Conservation (phyloP, 164 flowering plant genomes). For the Berberis thunbergii region DNA sequence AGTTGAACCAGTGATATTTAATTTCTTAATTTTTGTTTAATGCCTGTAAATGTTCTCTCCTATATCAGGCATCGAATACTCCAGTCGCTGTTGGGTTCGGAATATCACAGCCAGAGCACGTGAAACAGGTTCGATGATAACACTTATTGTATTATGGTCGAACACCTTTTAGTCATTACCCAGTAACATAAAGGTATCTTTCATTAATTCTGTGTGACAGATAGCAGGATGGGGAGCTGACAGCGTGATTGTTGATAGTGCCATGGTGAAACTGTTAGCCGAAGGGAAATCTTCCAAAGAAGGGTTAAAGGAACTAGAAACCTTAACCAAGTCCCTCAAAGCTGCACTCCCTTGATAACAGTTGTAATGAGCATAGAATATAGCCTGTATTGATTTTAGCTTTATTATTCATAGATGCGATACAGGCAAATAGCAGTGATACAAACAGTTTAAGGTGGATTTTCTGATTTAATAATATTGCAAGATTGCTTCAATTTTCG, state of each 20-base stretch:
- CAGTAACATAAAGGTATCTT: no score
- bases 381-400: not conserved
- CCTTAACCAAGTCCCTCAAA: slow-evolving; percentile 44
- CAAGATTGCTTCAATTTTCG: no score
- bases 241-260: slow-evolving; percentile 94
- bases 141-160: not conserved
- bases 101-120: slow-evolving; percentile 89
- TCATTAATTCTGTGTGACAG: slow-evolving; percentile 23
- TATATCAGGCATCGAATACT: slow-evolving; percentile 53
- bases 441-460: no score
- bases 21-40: not conserved
- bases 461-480: no score
- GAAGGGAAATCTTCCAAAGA: slow-evolving; percentile 72
- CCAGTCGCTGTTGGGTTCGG: slow-evolving; percentile 98
- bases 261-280: slow-evolving; percentile 63
- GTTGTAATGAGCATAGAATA: not conserved
- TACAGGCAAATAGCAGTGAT: no score
- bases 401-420: no score
- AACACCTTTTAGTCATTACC: no score
- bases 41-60: not conserved
- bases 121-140: slow-evolving; percentile 47
- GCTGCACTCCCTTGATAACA: slow-evolving; percentile 38
- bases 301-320: slow-evolving; percentile 60
- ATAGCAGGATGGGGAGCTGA: slow-evolving; percentile 93
- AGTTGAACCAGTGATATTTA: no score